A percentile compares a stretch with the other conserved stretches of the same genome.
Evolutionary conservation across 768 basidiomycete species (phyloP).

Genomic region (Termitomyces sp.): DNA sequence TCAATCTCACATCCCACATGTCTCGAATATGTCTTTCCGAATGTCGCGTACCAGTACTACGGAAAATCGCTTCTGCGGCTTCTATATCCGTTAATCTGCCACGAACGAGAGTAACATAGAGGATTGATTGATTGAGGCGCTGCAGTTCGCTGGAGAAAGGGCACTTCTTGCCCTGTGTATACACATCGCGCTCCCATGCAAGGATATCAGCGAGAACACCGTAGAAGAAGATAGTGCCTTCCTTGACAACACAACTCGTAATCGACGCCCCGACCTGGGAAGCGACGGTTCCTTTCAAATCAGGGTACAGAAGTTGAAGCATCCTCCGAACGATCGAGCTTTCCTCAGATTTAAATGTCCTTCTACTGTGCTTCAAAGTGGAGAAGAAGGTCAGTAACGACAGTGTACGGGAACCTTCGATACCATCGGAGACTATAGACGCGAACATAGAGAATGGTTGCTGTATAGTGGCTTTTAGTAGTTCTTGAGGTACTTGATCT

Average conservation of each 20-base stretch:
- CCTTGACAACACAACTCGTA: background rate
- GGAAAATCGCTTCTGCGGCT: background rate
- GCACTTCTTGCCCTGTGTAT: background rate
- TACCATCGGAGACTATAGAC: background rate
- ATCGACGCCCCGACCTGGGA: background rate
- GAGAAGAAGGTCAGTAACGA: slow-evolving; percentile 1
- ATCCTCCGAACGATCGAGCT: background rate
- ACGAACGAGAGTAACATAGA: background rate
- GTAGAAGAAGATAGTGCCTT: slow-evolving; percentile 1
- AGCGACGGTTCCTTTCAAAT: background rate
- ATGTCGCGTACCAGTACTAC: background rate
- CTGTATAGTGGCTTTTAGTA: background rate
- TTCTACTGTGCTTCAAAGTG: background rate
- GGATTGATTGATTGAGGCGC: background rate
- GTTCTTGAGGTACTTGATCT: background rate
- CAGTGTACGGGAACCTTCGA: background rate
- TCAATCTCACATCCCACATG: slow-evolving; percentile 3
- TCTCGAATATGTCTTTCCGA: background rate
- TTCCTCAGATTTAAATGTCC: background rate
- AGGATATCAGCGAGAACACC: slow-evolving; percentile 1
- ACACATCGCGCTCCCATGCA: background rate
- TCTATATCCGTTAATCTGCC: background rate
- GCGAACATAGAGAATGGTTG: background rate
- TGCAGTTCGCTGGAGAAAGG: background rate
- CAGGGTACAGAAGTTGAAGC: background rate